phyloP scores from a whole-genome alignment of 495 filamentous ascomycete genomes.

The Annulohypoxylon maeteangense region DNA sequence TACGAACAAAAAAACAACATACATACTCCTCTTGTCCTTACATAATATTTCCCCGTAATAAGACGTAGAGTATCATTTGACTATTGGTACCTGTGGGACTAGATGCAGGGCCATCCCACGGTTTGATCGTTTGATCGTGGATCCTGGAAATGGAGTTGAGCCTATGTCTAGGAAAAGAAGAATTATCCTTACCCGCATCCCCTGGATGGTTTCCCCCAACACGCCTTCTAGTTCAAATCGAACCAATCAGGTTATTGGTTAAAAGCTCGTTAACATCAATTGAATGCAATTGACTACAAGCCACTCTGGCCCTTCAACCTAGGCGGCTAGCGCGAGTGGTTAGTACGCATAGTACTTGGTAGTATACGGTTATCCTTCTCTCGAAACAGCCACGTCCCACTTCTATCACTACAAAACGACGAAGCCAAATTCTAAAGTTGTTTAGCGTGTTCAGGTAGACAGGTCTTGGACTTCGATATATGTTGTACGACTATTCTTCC shows the following conservation, averaged over 20 bases:
- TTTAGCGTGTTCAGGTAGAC: slow-evolving; percentile 14
- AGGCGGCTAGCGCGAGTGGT: not conserved
- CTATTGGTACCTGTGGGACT: slow-evolving; percentile 29
- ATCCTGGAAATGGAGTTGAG: slow-evolving; percentile 21
- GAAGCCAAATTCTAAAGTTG: slow-evolving; percentile 7
- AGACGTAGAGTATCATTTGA: slow-evolving; percentile 25
- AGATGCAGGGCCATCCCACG: slow-evolving; percentile 27
- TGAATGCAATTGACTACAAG: not conserved
- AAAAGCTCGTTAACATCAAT: not conserved
- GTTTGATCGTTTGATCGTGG: slow-evolving; percentile 24
- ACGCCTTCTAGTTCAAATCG: not conserved
- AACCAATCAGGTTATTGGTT: not conserved
- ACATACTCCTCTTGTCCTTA: not conserved
- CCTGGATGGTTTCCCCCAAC: not conserved
- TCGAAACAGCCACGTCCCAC: slow-evolving; percentile 5
- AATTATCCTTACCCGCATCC: not conserved
- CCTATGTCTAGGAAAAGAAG: slow-evolving; percentile 16
- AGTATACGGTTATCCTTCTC: not conserved
- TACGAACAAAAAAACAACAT: not conserved
- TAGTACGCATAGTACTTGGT: too few relatives aligned
- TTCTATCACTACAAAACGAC: not conserved
- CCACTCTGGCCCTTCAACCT: not conserved
- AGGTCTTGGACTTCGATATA: slow-evolving; percentile 2
- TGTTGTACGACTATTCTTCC: slow-evolving; percentile 22
- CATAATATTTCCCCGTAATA: slow-evolving; percentile 5